Evolutionary conservation across 2,329 filamentous ascomycete species (phyloP), one percentile per base, ranked within the genome.

Genomic region (Xylaria multiplex): DNA sequence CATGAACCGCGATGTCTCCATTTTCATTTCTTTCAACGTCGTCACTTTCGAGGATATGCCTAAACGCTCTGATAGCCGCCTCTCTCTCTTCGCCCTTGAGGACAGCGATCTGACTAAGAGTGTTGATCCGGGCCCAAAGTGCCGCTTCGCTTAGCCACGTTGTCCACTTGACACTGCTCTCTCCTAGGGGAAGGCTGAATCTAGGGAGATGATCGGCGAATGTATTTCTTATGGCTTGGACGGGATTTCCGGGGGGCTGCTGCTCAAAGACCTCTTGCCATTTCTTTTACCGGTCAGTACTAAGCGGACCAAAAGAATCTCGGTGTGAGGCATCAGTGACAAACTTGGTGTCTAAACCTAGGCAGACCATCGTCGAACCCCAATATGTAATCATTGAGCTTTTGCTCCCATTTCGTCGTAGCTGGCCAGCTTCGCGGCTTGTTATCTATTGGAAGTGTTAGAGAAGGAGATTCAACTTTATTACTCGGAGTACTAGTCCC

Each of bases 221-320:
- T 3, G 78, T 81, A 64, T 81, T 77, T 60, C 73, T 79, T 55
- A 88, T 75, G 32, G 84, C 81, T 66, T 85, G 82, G n/a, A 86
- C 66, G 2, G 85, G 84, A 48, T 81, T 86, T 40, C 77, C 80
- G 59, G 84, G 80, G 6, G 85, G 76, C 72, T 91, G 87, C 11
- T 84, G 79, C 42, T 88, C 85, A 70, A 93, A 92, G 2, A 90
- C 84, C 14, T 85, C 75, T 68, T 84, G 84, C 91, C 91, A 93
- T 72, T 84, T 77, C 70, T 82, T 64, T 40, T 13, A 71, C 16
- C 6, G 14, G 59, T 69, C n/a, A 65, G 58, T 50, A 53, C 32
- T 40, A 49, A 14, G 32, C 19, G 35, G 8, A 32, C 5, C 30
- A 37, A 59, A 46, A 40, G n/a, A 16, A 35, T 49, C 4, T 40